Conservation (phyloP, 2,329 filamentous ascomycete genomes). For the Clarireedia homoeocarpa region DNA sequence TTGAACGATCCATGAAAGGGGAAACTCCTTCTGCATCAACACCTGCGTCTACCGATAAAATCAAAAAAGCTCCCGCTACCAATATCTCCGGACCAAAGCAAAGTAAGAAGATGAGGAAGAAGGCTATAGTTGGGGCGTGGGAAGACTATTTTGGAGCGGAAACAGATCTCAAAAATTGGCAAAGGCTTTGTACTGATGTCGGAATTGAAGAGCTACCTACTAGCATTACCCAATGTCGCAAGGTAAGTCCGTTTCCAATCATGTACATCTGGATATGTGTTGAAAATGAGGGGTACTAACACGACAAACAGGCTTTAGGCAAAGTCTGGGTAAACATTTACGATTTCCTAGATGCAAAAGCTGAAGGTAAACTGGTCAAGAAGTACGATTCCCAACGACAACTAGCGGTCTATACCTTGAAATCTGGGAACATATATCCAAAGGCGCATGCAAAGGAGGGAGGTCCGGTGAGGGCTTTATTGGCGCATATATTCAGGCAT, state of each 20-base stretch:
- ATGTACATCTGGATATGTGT: not conserved
- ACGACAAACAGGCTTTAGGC: slow-evolving; percentile 32
- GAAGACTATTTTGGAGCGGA: slow-evolving; percentile 21
- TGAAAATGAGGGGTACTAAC: not conserved
- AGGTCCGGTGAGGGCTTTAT: slow-evolving; percentile 34
- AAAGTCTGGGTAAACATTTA: slow-evolving; percentile 40
- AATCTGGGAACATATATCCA: slow-evolving; percentile 36
- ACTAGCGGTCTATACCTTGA: slow-evolving; percentile 33
- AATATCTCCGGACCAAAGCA: too few species aligned
- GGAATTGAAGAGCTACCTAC: slow-evolving; percentile 31
- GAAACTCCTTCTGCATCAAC: too few species aligned
- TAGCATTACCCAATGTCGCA: slow-evolving; percentile 39
- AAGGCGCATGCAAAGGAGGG: slow-evolving; percentile 35
- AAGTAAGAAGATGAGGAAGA: slow-evolving; percentile 6
- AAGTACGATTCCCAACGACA: slow-evolving; percentile 29
- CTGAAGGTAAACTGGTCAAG: slow-evolving; percentile 23
- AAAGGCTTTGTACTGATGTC: slow-evolving; percentile 38
- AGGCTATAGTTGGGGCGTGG: slow-evolving; percentile 1
- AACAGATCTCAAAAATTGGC: slow-evolving; percentile 35
- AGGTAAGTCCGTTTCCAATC: slow-evolving; percentile 28
- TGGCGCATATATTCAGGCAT: slow-evolving; percentile 29
- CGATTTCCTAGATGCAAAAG: slow-evolving; percentile 35
- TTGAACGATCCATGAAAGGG: too few species aligned
- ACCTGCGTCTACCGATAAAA: too few species aligned
- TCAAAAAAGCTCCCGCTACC: too few species aligned